Percentiles rank a stretch among this genome's conserved stretches.
Evolutionary conservation across 2,329 filamentous ascomycete genomes (phyloP).

Genomic region (Phialocephala subalpina): DNA sequence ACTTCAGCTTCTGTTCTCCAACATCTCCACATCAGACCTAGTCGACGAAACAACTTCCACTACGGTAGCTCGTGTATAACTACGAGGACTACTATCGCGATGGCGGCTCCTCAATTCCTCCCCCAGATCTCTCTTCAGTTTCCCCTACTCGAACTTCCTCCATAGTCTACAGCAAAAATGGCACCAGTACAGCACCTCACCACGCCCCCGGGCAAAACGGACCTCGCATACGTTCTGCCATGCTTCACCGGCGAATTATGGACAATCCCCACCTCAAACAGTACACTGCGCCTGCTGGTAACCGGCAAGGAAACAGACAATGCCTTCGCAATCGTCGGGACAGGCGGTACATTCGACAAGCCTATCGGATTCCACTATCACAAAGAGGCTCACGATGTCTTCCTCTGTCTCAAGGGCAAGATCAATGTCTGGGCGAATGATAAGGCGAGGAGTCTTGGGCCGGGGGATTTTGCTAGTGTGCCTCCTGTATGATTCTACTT

Average conservation of each 20-base stretch:
- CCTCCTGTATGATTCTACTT: conserved; percentile 53
- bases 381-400: conserved; percentile 63
- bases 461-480: conserved; percentile 65
- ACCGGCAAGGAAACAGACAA: conserved; percentile 41
- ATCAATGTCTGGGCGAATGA: conserved; percentile 67
- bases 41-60: background rate
- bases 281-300: conserved; percentile 37
- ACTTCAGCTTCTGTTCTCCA: background rate
- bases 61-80: background rate
- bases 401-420: conserved; percentile 61
- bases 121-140: background rate
- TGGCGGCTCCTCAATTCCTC: background rate
- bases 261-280: conserved; percentile 39
- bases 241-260: conserved; percentile 38
- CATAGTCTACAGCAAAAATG: background rate
- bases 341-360: conserved; percentile 37
- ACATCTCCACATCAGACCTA: background rate
- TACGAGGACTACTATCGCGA: background rate
- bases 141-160: background rate
- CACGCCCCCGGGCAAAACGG: conserved; percentile 27
- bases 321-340: conserved; percentile 39
- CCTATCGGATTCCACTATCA: conserved; percentile 62
- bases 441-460: conserved; percentile 58
- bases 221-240: conserved; percentile 33
- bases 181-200: conserved; percentile 7